Percentiles rank a stretch among this genome's conserved stretches.
phyloP scores from a whole-genome alignment of 805 yeast species.

The Hemisphaericaspora nanyangensis region DNA sequence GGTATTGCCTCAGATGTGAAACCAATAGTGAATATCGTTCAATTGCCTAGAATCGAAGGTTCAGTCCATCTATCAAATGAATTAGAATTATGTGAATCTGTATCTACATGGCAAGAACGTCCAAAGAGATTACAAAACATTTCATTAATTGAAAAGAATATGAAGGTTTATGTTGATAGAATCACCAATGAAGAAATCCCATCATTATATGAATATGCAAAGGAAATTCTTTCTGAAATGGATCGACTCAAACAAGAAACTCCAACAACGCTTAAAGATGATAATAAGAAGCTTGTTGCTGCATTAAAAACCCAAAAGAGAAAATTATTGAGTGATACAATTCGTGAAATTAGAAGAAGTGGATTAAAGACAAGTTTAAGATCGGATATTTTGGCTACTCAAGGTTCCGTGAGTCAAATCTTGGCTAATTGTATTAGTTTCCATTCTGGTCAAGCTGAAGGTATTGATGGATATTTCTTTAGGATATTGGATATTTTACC shows the following conservation, averaged over 20 bases:
- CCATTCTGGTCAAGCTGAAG: slow-evolving; percentile 26
- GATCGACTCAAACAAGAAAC: slow-evolving; percentile 70
- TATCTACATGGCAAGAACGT: slow-evolving; percentile 52
- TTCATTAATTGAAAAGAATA: slow-evolving; percentile 47
- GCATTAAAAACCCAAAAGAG: slow-evolving; percentile 79
- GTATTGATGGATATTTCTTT: slow-evolving; percentile 53
- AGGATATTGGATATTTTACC: slow-evolving; percentile 78
- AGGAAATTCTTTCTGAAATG: slow-evolving; percentile 52
- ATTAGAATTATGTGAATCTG: slow-evolving; percentile 20
- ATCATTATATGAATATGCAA: slow-evolving; percentile 50
- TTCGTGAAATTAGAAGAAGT: slow-evolving; percentile 68
- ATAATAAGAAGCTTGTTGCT: slow-evolving; percentile 61
- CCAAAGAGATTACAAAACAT: slow-evolving; percentile 54
- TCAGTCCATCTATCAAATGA: slow-evolving; percentile 7
- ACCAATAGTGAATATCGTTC: background rate
- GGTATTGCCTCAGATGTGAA: slow-evolving; percentile 39
- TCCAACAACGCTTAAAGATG: slow-evolving; percentile 66
- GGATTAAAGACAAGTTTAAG: slow-evolving; percentile 71
- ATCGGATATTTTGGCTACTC: slow-evolving; percentile 59
- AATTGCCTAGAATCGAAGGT: slow-evolving; percentile 10
- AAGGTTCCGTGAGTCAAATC: slow-evolving; percentile 59
- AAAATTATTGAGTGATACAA: slow-evolving; percentile 69
- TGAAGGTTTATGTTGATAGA: slow-evolving; percentile 45
- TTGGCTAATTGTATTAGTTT: slow-evolving; percentile 54
- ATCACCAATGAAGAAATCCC: slow-evolving; percentile 40